A percentile compares a stretch with the other conserved stretches of the same genome.
Conservation (phyloP, 176 grass and related monocot genomes). For the Poa annua region DNA sequence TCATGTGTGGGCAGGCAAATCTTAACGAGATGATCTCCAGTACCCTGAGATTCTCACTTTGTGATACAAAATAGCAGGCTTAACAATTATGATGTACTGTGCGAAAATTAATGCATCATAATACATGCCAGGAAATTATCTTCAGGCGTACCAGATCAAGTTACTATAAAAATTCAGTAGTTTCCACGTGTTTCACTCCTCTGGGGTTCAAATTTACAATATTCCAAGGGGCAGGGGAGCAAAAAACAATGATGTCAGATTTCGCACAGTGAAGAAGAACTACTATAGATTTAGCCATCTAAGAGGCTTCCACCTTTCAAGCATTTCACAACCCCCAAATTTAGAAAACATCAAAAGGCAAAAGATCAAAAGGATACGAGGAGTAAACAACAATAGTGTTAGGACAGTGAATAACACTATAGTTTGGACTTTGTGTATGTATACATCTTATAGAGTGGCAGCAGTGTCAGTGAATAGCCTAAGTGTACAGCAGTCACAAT, state of each 20-base stretch:
- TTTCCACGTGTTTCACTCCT: not conserved
- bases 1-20: not conserved
- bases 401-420: slow-evolving; percentile 30
- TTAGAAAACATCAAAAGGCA: too few relatives aligned
- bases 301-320: slow-evolving; percentile 5
- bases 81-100: not conserved
- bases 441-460: not conserved
- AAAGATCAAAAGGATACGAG: too few relatives aligned
- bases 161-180: not conserved
- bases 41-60: not conserved
- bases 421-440: slow-evolving; percentile 11
- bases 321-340: not conserved
- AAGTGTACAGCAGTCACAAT: slow-evolving; percentile 28
- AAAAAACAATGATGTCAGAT: not conserved
- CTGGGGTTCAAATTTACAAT: not conserved
- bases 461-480: slow-evolving; percentile 38
- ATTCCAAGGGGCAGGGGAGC: not conserved
- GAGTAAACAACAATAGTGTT: not conserved
- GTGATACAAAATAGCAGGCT: not conserved
- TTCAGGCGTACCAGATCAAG: not conserved
- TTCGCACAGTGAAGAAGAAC: not conserved
- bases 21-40: not conserved
- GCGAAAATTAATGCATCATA: not conserved
- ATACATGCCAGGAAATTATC: not conserved
- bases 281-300: not conserved